Evolutionary conservation across 805 yeast genomes (phyloP).

Genomic region (Teunomyces funiuensis): DNA sequence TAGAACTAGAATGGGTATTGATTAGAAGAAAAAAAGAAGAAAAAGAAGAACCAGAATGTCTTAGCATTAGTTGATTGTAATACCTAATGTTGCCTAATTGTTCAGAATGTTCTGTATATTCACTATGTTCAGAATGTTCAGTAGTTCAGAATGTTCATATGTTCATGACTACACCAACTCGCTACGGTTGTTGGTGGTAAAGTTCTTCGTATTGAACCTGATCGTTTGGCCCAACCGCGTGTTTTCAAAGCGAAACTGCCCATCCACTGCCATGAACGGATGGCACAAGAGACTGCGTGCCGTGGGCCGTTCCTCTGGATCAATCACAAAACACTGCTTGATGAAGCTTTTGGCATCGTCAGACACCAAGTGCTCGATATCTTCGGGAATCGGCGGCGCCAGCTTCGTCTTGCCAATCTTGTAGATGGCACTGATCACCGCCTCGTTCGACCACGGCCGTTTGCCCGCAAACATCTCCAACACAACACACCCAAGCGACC

Average conservation of each 20-base stretch:
- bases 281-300: slow-evolving; percentile 63
- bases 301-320: slow-evolving; percentile 87
- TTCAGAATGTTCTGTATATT: too few species aligned
- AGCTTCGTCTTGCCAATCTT: slow-evolving; percentile 80
- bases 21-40: too few species aligned
- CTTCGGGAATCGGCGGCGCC: slow-evolving; percentile 97
- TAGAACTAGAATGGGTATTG: too few species aligned
- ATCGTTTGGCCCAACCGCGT: slow-evolving; percentile 60
- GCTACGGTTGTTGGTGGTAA: too few species aligned
- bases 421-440: slow-evolving; percentile 91
- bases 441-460: slow-evolving; percentile 96
- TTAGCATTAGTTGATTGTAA: too few species aligned
- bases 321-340: slow-evolving; percentile 66
- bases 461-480: slow-evolving; percentile 97
- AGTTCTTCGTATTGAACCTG: slow-evolving; percentile 21
- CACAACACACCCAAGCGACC: slow-evolving; percentile 98
- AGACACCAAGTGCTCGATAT: slow-evolving; percentile 64
- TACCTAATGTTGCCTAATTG: too few species aligned
- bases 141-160: too few species aligned
- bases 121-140: too few species aligned
- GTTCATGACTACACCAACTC: too few species aligned
- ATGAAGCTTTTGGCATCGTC: slow-evolving; percentile 67
- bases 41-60: too few species aligned
- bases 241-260: slow-evolving; percentile 47
- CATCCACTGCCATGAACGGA: slow-evolving; percentile 45